Evolutionary conservation across 2,329 filamentous ascomycete genomes (phyloP), one percentile per base, ranked within the genome.

Genomic region (Emydomyces testavorans): DNA sequence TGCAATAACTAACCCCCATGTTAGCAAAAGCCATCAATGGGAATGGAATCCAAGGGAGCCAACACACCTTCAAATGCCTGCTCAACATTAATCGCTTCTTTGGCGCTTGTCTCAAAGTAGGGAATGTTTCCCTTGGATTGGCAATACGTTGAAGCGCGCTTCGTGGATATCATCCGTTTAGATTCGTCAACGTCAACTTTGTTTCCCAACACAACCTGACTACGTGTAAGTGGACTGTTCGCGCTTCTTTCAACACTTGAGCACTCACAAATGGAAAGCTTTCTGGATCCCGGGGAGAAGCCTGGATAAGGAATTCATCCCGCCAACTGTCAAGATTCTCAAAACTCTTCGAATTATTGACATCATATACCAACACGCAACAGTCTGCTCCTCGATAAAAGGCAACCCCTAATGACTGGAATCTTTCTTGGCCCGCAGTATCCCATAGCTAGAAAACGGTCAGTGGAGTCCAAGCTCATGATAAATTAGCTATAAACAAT

Each of bases 371-470:
- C 41, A 98, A 89, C 24, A 98, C 90, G 52, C 92, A 93, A 71
- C 92, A 96, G 78, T 98, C 96, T 58, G 93, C 93, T 66, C 98
- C 98, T 61, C 93, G 77, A 73, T 98, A 98, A 76, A 98, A 98
- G 89, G 98, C 96, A 60, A 92, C 92, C 26, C 92, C 92, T 57
- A 98, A 76, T 10, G 92, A 96, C 76, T 96, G 96, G 78, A 96
- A 98, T 63, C 93, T 82, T 71, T 98, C 92, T 72, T 98, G 92
- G 54, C 92, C 92, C 53, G 92, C 92, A 7, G 92, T 98, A 70
- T 95, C 89, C 89, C 92, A 98, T 64, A 98, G 96, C 72, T 98
- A 96, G 90, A 65, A 92, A 96, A 77, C 90, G 96, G 73, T 98
- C 90, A 57, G 92, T 90, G 23, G 21, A 15, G 11, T 3, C 23